Conservation (phyloP, 148 eudicot species). For the Rhododendron williamsianum region DNA sequence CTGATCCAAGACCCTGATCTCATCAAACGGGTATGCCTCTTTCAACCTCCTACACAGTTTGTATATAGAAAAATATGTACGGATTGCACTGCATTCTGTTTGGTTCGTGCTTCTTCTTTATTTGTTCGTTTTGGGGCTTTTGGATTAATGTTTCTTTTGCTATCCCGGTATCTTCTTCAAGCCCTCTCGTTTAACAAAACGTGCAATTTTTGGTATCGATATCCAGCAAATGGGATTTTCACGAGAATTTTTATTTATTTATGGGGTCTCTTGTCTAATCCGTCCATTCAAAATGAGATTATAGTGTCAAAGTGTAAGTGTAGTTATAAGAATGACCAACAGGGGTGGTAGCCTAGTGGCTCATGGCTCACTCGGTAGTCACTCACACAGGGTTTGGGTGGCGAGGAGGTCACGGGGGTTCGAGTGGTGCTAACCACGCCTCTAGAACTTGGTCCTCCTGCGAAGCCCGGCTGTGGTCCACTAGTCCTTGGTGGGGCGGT, state of each 20-base stretch:
- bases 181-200: neutral
- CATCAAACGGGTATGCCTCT: constrained; percentile 39
- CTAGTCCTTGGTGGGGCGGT: neutral
- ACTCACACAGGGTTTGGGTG: no score
- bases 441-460: neutral
- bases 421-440: neutral
- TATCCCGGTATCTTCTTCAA: neutral
- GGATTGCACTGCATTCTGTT: neutral
- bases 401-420: no score
- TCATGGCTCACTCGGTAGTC: no score
- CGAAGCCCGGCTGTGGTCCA: neutral
- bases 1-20: constrained; percentile 65
- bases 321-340: no score
- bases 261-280: neutral
- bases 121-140: neutral
- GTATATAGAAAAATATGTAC: neutral
- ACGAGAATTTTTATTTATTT: neutral
- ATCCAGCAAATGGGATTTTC: neutral
- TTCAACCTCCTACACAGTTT: neutral
- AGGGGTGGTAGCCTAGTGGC: no score
- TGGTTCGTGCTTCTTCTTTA: neutral
- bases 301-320: no score
- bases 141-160: neutral
- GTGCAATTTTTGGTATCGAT: neutral
- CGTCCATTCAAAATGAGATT: neutral